Base-by-base conservation (phyloP, 2,329 filamentous ascomycete genomes). In the Metarhizium anisopliae region DNA sequence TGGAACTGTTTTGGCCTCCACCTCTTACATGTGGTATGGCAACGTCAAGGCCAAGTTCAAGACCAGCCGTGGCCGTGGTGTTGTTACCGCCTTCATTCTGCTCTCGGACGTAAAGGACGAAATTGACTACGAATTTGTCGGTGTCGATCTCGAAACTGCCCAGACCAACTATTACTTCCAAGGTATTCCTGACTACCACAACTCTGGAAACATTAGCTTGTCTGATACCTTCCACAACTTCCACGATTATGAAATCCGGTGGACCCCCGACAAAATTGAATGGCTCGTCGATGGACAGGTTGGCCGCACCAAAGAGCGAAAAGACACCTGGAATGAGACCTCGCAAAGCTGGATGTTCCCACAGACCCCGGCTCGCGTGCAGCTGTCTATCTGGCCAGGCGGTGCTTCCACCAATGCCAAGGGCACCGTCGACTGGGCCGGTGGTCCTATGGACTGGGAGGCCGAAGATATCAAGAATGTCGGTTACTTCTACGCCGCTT, bases 91-190 rank as follows among this genome's bases (percentile, higher is more conserved):
- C 35, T 99, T 99, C 69, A 99, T 99, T 70, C 78, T 97, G 67
- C 84, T 96, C 72, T 92, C 89, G 40, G 93, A 97, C 66, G 88
- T 95, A 67, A 95, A 96, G 79, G 94, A 99, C 67, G 94, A 99
- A 73, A 96, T 99, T 66, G 94, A 99, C 75, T 97, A 90, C 69
- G 94, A 99, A 71, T 97, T 88, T 70, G 82, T 99, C 55, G 94
- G 94, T 61, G 81, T 81, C 49, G 89, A 96, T 66, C 77, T 95
- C 59, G 67, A 77, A 50, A 82, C 80, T 59, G 89, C 87, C 18
- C 92, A 99, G 77, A 94, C 91, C 68, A 99, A 99, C 77, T 99
- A 85, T 78, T 99, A 96, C 75, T 96, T 87, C 75, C 92, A 96
- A 75, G 94, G 94, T 67, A 86, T 96, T 60, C 86, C 90, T 43